Percentiles rank a stretch among this genome's conserved stretches.
Conservation (phyloP, 768 basidiomycete genomes). For the Hypsizygus marmoreus region DNA sequence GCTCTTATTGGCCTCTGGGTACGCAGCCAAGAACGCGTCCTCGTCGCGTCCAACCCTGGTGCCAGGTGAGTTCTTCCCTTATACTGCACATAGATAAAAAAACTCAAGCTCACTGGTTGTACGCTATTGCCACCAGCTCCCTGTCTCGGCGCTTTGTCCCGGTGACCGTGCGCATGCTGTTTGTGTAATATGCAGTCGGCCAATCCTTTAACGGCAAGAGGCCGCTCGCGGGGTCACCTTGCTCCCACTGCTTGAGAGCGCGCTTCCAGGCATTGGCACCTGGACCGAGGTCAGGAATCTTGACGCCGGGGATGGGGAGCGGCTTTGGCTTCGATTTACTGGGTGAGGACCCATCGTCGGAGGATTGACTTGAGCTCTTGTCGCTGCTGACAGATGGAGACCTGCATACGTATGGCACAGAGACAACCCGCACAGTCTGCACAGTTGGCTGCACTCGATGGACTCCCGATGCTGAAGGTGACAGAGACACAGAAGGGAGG, state of each 20-base stretch:
- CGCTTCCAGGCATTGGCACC: constrained; percentile 6
- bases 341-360: no score
- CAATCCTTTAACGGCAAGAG: constrained; percentile 7
- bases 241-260: constrained; percentile 12
- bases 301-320: background rate
- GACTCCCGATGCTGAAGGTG: background rate
- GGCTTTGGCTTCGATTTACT: background rate
- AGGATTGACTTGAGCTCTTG: background rate
- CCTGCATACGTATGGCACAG: background rate
- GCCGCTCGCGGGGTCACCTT: background rate
- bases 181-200: constrained; percentile 9
- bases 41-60: constrained; percentile 3
- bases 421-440: background rate
- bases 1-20: constrained; percentile 4
- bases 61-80: background rate
- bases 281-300: constrained; percentile 5
- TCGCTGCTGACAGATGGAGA: background rate
- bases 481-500: background rate
- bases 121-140: constrained; percentile 2
- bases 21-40: background rate
- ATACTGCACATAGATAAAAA: background rate
- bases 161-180: background rate
- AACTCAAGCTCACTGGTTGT: background rate
- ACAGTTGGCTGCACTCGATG: no score
- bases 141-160: constrained; percentile 4